Percentiles rank a stretch among this genome's conserved stretches.
Conservation (phyloP, 176 grass and related monocot species). For the maize (Zea mays) region Zm-B73-REFERENCE-NAM-5.0 NC_050100.1:171251001-171251500, state of each 20-base stretch:
- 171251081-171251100: background rate
- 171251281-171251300: constrained; percentile 82
- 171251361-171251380: constrained; percentile 89
- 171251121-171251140: constrained; percentile 6
- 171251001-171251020: constrained; percentile 8
- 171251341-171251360: constrained; percentile 91
- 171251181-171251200: constrained; percentile 9
- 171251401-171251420: constrained; percentile 21
- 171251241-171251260: constrained; percentile 31
- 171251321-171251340: constrained; percentile 74
- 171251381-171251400: constrained; percentile 72
- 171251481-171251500: background rate
- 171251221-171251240: background rate
- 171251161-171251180: constrained; percentile 1
- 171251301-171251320: constrained; percentile 52
- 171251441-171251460: background rate
- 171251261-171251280: constrained; percentile 92
- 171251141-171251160: background rate
- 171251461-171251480: constrained; percentile 9
- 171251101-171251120: background rate
- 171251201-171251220: background rate
- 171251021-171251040: constrained; percentile 3
- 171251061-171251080: constrained; percentile 15
- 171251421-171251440: background rate
- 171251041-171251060: background rate